Conservation (phyloP, 805 yeast genomes). For the Allodekkera sacchari region DNA sequence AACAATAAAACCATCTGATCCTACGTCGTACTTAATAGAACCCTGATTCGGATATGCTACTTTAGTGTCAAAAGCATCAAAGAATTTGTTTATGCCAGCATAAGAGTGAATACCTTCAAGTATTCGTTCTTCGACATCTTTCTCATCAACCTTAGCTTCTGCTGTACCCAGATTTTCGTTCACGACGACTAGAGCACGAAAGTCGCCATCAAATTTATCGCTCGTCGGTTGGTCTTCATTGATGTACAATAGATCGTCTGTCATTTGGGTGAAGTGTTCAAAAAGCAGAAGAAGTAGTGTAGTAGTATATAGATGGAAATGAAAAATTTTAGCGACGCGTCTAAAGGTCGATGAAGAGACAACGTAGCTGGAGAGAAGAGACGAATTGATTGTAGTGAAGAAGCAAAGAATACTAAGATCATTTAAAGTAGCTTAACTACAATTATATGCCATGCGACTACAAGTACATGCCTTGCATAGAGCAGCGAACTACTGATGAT, state of each 20-base stretch:
- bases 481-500: no score
- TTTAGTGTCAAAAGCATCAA: slow-evolving; percentile 42
- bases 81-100: slow-evolving; percentile 40
- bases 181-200: slow-evolving; percentile 8
- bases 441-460: no score
- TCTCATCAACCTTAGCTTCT: slow-evolving; percentile 23
- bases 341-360: neutral
- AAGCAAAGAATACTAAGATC: no score
- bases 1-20: slow-evolving; percentile 52
- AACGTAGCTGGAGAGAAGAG: neutral
- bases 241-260: slow-evolving; percentile 2
- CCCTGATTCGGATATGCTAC: slow-evolving; percentile 49
- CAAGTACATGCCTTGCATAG: no score
- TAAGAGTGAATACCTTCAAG: slow-evolving; percentile 37
- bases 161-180: slow-evolving; percentile 8
- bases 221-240: slow-evolving; percentile 4
- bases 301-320: no score
- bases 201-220: slow-evolving; percentile 8
- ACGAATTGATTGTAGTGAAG: slow-evolving; percentile 7
- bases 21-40: slow-evolving; percentile 49
- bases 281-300: neutral
- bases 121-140: slow-evolving; percentile 40
- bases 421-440: no score
- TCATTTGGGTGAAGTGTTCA: neutral
- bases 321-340: no score